Percentiles rank a stretch among this genome's conserved stretches.
Evolutionary conservation across 148 eudicot genomes (phyloP).

Genomic region (Dysphania ambrosioides): DNA sequence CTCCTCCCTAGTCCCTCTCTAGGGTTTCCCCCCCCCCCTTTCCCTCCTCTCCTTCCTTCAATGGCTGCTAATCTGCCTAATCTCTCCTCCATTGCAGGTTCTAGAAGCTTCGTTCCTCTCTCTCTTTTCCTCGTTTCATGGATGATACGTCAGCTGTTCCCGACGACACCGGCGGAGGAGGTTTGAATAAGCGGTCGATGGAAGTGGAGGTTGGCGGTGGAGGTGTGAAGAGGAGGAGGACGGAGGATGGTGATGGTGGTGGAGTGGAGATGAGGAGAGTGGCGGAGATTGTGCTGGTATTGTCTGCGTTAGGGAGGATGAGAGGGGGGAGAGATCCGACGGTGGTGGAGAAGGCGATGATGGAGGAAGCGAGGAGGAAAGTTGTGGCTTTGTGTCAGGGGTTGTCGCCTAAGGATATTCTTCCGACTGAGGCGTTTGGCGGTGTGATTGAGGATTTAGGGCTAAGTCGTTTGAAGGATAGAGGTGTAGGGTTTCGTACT

Average conservation of each 20-base stretch:
- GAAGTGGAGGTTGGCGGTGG: not conserved
- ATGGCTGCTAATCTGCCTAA: constrained; percentile 32
- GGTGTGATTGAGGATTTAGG: constrained; percentile 80
- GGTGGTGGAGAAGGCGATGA: constrained; percentile 59
- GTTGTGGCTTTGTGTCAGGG: constrained; percentile 50
- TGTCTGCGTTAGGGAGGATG: constrained; percentile 84
- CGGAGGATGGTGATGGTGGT: constrained; percentile 10
- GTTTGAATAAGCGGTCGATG: not conserved
- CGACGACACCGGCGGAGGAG: constrained; percentile 25
- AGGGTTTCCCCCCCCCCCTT: constrained; percentile 42
- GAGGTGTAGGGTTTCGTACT: constrained; percentile 46
- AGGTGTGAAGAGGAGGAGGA: not conserved
- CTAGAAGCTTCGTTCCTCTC: constrained; percentile 13
- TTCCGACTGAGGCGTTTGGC: constrained; percentile 60
- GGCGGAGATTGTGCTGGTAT: constrained; percentile 77
- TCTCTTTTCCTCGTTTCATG: not conserved
- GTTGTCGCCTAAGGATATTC: constrained; percentile 74
- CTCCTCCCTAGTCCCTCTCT: constrained; percentile 43
- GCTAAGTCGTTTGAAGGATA: constrained; percentile 49
- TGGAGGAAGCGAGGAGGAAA: constrained; percentile 68
- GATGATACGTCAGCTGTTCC: not conserved
- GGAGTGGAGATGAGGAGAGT: constrained; percentile 44
- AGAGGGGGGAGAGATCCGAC: constrained; percentile 73
- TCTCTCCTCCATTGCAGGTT: constrained; percentile 40
- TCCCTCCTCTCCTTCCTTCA: constrained; percentile 6